phyloP scores from a whole-genome alignment of 345 rosid species.

The Pseudoturritis turrita region DNA sequence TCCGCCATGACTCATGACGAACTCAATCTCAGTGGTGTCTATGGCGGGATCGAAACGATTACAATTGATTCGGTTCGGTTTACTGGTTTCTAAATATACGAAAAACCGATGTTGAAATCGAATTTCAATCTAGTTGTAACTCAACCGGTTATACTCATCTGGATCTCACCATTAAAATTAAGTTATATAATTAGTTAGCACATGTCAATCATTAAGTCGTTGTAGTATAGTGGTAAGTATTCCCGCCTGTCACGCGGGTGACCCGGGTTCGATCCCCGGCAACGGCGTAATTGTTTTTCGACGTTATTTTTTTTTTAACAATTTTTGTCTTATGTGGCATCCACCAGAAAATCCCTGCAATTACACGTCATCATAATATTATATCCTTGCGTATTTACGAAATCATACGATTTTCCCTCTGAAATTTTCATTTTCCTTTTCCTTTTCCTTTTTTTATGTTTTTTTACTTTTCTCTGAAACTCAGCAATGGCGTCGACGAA shows the following conservation, averaged over 20 bases:
- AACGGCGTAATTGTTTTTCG: slow-evolving; percentile 6
- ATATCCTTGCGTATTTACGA: slow-evolving; percentile 7
- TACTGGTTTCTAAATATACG: background rate
- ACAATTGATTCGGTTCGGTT: slow-evolving; percentile 7
- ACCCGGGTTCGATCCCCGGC: slow-evolving; percentile 89
- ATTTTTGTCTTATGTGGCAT: background rate
- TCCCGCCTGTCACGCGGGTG: slow-evolving; percentile 95
- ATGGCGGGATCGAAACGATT: slow-evolving; percentile 15
- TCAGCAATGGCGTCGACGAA: slow-evolving; percentile 34
- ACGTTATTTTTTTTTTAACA: background rate
- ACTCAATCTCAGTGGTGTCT: background rate
- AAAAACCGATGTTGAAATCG: background rate
- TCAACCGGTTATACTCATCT: too few species aligned
- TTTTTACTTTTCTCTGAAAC: background rate
- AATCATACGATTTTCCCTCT: slow-evolving; percentile 23
- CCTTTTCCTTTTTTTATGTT: background rate
- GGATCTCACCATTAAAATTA: background rate
- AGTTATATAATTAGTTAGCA: background rate
- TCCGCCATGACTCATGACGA: slow-evolving; percentile 16
- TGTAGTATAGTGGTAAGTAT: slow-evolving; percentile 96
- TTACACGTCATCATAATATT: slow-evolving; percentile 25
- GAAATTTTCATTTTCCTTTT: background rate
- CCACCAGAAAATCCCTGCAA: background rate
- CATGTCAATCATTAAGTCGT: slow-evolving; percentile 35
- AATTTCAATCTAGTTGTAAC: background rate